Conservation (phyloP, 805 yeast genomes). For the Candida piceae region DNA sequence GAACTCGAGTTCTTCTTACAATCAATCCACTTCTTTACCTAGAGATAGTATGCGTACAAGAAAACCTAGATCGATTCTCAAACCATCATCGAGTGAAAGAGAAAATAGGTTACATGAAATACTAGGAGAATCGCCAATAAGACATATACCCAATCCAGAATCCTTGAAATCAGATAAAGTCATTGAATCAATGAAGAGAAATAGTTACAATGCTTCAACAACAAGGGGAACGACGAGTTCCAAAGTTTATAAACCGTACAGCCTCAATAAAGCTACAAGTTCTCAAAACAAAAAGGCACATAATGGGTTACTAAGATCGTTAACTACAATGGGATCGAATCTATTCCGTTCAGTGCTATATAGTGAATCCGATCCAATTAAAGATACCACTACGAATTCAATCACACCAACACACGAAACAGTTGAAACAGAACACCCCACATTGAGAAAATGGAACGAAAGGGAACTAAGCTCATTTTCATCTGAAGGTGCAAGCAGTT, state of each 20-base stretch:
- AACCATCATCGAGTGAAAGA: conserved; percentile 2
- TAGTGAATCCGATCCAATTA: conserved; percentile 15
- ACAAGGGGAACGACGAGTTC: not conserved
- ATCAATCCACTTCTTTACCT: too few species aligned
- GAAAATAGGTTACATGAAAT: conserved; percentile 22
- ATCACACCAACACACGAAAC: not conserved
- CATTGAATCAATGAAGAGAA: conserved; percentile 14
- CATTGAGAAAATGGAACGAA: conserved; percentile 6
- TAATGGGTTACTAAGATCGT: conserved; percentile 21
- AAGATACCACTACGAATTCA: not conserved
- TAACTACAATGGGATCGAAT: conserved; percentile 26
- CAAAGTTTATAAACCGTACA: not conserved
- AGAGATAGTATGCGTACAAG: too few species aligned
- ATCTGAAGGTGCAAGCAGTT: too few species aligned
- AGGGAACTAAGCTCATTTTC: too few species aligned
- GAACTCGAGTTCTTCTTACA: too few species aligned
- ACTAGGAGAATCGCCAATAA: conserved; percentile 26
- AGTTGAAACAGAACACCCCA: not conserved
- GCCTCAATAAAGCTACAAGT: not conserved
- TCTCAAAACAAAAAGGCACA: conserved; percentile 6
- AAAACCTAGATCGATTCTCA: conserved; percentile 13
- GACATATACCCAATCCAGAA: conserved; percentile 10
- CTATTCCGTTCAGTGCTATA: conserved; percentile 25
- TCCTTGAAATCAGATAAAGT: conserved; percentile 15
- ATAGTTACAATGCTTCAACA: conserved; percentile 5